Conservation (phyloP, 1,139 yeast genomes). For the Saccharomycopsis hybrid region DNA sequence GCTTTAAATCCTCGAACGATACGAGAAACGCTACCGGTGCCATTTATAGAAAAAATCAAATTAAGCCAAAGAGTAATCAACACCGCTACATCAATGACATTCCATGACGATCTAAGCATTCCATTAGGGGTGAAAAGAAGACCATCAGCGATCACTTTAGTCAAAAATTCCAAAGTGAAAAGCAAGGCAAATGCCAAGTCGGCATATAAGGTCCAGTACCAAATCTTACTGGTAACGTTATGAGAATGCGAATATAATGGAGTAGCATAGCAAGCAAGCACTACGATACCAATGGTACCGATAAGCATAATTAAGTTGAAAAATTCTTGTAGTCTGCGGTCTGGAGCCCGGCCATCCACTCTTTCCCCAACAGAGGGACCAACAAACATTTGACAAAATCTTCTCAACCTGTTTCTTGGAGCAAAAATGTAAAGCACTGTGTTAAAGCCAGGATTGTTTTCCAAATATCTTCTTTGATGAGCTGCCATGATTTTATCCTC, state of each 20-base stretch:
- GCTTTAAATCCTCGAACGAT: slow-evolving; percentile 82
- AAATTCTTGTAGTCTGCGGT: slow-evolving; percentile 42
- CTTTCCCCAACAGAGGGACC: slow-evolving; percentile 70
- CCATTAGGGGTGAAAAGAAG: slow-evolving; percentile 77
- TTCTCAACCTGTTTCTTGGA: slow-evolving; percentile 59
- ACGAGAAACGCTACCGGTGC: slow-evolving; percentile 54
- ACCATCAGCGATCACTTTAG: slow-evolving; percentile 85
- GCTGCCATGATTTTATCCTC: slow-evolving; percentile 36
- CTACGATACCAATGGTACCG: slow-evolving; percentile 63
- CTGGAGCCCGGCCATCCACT: slow-evolving; percentile 69
- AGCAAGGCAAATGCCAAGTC: slow-evolving; percentile 59
- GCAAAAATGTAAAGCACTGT: slow-evolving; percentile 60
- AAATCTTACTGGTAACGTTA: slow-evolving; percentile 30
- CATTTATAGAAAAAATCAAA: slow-evolving; percentile 51
- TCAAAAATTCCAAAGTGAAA: slow-evolving; percentile 64
- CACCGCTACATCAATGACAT: slow-evolving; percentile 68
- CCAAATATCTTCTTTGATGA: slow-evolving; percentile 47
- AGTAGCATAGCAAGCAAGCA: slow-evolving; percentile 72
- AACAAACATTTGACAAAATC: slow-evolving; percentile 68
- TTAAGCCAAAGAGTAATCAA: slow-evolving; percentile 77
- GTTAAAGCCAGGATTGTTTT: slow-evolving; percentile 63
- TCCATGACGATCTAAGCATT: slow-evolving; percentile 80
- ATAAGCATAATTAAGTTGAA: slow-evolving; percentile 51
- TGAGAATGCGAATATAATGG: slow-evolving; percentile 55
- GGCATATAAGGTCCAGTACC: slow-evolving; percentile 56